Base-by-base conservation (phyloP, 2,329 filamentous ascomycete species). In the Atkinsonella hypoxylon region DNA sequence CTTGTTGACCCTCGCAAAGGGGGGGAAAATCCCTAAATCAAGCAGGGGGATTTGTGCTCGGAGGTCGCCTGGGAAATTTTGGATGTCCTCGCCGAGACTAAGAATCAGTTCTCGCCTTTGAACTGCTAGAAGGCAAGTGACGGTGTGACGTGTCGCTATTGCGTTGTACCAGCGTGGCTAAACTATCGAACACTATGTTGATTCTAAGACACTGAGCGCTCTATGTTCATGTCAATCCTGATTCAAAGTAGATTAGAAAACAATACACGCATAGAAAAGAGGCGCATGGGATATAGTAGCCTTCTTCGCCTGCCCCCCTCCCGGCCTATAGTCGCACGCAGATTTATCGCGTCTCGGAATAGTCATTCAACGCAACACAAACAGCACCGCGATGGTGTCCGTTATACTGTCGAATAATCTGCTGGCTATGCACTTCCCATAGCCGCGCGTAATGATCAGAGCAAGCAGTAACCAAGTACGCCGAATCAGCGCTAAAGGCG, bases 381-480 rank as follows among this genome's bases (percentile, higher is more conserved):
- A 95, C 89, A 4, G 89, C 88, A 42, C 90, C 90, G 36, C 90
- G 78, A 64, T 96, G 90, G 64, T 96, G 90, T 7, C 90, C 90
- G 64, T 94, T 95, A 66, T 96, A 96, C 71, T 96, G 90, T 45
- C 90, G 78, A 59, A 96, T 96, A 57, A 96, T 90, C 61, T 83
- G 84, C 67, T 94, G 89, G 57, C 84, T 89, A 56, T 78, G 74
- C 56, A 96, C 73, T 71, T 96, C 90, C 90, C 90, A 96, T 51
- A 96, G 71, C 17, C 90, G 78, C 2, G 90, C 90, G 64, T 95
- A 96, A 66, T 96, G 90, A 64, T 96, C 90, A 41, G 85, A 91
- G 64, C 89, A 95, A 5, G 90, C 89, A 0, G 90, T 96, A 12
- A 96, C 90, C 7, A 96, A 74, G 62, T 96, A 96, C 0, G 90